Conservation (phyloP, 805 yeast species). For the Saccharomycopsis fodiens region DNA sequence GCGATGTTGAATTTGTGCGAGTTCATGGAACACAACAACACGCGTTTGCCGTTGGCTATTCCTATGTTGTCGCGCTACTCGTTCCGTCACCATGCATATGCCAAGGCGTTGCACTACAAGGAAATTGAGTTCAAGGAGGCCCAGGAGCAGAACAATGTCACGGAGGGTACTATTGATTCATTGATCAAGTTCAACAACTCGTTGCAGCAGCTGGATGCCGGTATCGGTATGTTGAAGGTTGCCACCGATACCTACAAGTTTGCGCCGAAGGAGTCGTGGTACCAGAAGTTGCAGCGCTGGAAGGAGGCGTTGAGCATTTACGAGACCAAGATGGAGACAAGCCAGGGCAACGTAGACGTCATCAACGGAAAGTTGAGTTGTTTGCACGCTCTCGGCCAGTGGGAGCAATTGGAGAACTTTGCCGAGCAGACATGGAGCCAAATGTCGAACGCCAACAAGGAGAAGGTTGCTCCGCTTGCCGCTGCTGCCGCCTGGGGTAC, state of each 20-base stretch:
- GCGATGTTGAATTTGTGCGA: slow-evolving; percentile 85
- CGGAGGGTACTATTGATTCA: slow-evolving; percentile 86
- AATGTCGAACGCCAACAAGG: slow-evolving; percentile 62
- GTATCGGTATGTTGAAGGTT: slow-evolving; percentile 91
- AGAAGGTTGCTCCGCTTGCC: slow-evolving; percentile 91
- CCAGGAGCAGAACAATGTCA: slow-evolving; percentile 21
- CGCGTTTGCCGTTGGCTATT: slow-evolving; percentile 86
- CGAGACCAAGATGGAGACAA: slow-evolving; percentile 43
- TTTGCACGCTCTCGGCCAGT: slow-evolving; percentile 96
- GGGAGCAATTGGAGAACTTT: slow-evolving; percentile 85
- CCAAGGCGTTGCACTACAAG: slow-evolving; percentile 92
- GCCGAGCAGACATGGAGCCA: slow-evolving; percentile 82
- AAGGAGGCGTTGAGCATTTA: slow-evolving; percentile 94
- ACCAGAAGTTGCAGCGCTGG: slow-evolving; percentile 94
- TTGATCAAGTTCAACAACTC: slow-evolving; percentile 89
- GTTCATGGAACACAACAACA: slow-evolving; percentile 96
- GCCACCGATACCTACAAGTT: slow-evolving; percentile 87
- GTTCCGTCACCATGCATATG: slow-evolving; percentile 93
- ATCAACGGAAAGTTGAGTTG: slow-evolving; percentile 98
- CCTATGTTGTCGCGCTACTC: slow-evolving; percentile 88
- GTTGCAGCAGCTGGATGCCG: slow-evolving; percentile 94
- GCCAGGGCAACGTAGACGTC: slow-evolving; percentile 55
- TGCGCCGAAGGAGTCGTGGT: slow-evolving; percentile 95
- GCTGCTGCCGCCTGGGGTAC: slow-evolving; percentile 99
- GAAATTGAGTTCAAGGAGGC: slow-evolving; percentile 83